Conservation (phyloP, 257 asterid species). For the Plantago elongata region DNA sequence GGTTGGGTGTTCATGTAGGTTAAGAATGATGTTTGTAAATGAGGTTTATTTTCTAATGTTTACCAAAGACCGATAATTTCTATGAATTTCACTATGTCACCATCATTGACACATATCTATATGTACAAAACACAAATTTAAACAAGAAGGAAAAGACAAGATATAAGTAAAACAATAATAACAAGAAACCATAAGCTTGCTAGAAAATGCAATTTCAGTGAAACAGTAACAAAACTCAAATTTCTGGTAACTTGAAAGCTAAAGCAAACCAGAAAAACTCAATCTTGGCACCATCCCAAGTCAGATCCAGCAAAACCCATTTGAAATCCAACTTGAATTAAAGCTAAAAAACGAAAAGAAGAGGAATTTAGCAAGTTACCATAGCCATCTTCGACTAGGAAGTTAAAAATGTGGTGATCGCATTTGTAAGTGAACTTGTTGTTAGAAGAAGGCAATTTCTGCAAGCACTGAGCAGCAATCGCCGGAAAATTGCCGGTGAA, state of each 20-base stretch:
- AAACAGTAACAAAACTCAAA: not conserved
- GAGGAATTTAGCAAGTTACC: slow-evolving; percentile 23
- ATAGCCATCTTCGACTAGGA: slow-evolving; percentile 60
- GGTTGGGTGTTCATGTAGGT: too few species aligned
- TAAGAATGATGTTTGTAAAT: too few species aligned
- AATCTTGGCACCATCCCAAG: slow-evolving; percentile 22
- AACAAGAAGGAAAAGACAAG: not conserved
- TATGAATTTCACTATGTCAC: not conserved
- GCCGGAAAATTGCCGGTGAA: slow-evolving; percentile 73
- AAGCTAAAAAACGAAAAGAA: too few species aligned
- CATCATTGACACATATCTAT: not conserved
- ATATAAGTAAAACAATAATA: too few species aligned
- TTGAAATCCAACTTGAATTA: slow-evolving; percentile 10
- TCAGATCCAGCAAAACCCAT: slow-evolving; percentile 48
- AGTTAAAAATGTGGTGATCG: slow-evolving; percentile 62
- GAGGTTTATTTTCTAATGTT: too few species aligned
- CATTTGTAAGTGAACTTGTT: slow-evolving; percentile 60
- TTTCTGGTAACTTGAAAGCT: slow-evolving; percentile 15
- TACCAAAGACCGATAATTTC: too few species aligned
- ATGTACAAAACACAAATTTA: not conserved
- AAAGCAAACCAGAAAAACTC: slow-evolving; percentile 21
- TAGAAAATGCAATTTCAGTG: too few species aligned
- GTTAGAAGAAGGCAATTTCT: slow-evolving; percentile 47
- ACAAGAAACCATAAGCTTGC: not conserved
- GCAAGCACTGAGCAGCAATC: slow-evolving; percentile 65